phyloP scores from a whole-genome alignment of 2,329 filamentous ascomycete species.

The Arthroderma sp. region DNA sequence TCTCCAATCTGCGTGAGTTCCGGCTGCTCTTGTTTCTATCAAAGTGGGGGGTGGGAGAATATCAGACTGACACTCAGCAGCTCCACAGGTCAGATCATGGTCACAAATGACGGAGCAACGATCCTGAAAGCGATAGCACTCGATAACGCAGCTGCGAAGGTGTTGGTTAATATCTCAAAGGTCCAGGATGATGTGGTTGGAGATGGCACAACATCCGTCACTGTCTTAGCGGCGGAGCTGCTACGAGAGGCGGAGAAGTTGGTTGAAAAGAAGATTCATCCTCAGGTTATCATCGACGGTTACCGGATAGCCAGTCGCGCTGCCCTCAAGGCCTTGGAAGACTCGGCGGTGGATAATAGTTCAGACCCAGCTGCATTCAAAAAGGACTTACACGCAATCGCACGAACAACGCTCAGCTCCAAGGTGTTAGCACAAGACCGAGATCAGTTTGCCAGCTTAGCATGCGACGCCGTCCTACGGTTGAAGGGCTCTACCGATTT shows the following conservation, averaged over 20 bases:
- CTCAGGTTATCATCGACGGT: conserved; percentile 97
- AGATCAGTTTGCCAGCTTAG: conserved; percentile 78
- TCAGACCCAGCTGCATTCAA: conserved; percentile 70
- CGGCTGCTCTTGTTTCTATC: conserved; percentile 1
- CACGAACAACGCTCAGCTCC: conserved; percentile 87
- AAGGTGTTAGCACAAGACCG: conserved; percentile 90
- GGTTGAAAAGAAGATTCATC: conserved; percentile 96
- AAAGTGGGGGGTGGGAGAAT: conserved; percentile 12
- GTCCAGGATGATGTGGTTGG: conserved; percentile 98
- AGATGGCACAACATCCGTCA: conserved; percentile 95
- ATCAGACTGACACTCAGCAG: conserved; percentile 30
- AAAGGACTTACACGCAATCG: conserved; percentile 79
- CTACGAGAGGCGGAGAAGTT: conserved; percentile 93
- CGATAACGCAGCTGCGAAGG: conserved; percentile 96
- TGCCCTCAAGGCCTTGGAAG: conserved; percentile 70
- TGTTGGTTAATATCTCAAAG: conserved; percentile 97
- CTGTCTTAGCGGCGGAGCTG: conserved; percentile 87
- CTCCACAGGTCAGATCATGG: conserved; percentile 92
- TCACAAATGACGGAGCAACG: conserved; percentile 96
- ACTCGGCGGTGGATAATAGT: conserved; percentile 80
- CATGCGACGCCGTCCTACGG: conserved; percentile 80
- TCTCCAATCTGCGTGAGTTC: conserved; percentile 68
- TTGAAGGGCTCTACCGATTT: conserved; percentile 84
- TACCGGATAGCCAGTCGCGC: conserved; percentile 94
- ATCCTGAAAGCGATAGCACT: conserved; percentile 97